Conservation (phyloP, 306 rosid species). For the Psophocarpus tetragonolobus region DNA sequence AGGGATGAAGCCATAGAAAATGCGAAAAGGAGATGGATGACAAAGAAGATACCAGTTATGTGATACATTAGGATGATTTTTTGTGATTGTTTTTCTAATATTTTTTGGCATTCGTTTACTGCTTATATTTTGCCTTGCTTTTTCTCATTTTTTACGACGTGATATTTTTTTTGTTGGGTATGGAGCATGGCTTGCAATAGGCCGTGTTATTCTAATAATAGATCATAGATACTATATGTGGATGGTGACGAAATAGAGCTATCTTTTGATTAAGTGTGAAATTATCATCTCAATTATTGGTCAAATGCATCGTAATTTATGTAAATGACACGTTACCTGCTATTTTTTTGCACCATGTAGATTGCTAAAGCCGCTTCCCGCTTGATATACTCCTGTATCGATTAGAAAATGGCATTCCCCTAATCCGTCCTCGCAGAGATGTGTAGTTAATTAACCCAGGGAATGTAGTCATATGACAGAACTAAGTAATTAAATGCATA, state of each 20-base stretch:
- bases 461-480: neutral
- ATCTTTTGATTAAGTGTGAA: neutral
- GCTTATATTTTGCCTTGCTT: neutral
- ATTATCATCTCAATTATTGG: neutral
- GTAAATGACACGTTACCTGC: neutral
- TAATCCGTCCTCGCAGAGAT: too few relatives aligned
- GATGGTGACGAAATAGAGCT: neutral
- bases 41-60: conserved; percentile 44
- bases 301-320: neutral
- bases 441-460: too few relatives aligned
- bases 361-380: neutral
- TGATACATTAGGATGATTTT: conserved; percentile 32
- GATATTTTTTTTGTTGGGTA: neutral
- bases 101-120: neutral
- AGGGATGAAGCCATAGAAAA: conserved; percentile 70
- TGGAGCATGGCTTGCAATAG: neutral
- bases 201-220: neutral
- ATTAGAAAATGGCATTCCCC: neutral
- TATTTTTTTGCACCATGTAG: neutral
- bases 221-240: neutral
- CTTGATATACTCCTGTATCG: too few relatives aligned
- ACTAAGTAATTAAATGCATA: too few relatives aligned
- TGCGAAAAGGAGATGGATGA: conserved; percentile 65
- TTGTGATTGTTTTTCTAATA: neutral
- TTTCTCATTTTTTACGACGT: neutral